A percentile compares a stretch with the other conserved stretches of the same genome.
Conservation (phyloP, 352 stramenopile species). For the Pythium phragmitis region DNA sequence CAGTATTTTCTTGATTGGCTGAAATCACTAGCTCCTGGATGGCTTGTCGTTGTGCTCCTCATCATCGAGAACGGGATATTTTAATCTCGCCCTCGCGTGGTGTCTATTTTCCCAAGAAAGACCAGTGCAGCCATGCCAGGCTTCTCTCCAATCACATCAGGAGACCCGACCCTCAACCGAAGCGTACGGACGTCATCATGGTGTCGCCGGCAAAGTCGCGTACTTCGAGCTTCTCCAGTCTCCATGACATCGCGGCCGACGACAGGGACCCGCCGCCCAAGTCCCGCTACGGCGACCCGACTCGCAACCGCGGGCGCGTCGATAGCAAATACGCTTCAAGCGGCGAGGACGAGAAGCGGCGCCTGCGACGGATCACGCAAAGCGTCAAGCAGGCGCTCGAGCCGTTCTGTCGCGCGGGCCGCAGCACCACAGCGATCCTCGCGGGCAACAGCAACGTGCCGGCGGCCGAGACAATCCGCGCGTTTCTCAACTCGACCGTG, state of each 20-base stretch:
- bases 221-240: conserved; percentile 16
- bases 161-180: not conserved
- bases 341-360: conserved; percentile 12
- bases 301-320: not conserved
- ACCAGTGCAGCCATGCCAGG: not conserved
- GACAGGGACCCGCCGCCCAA: not conserved
- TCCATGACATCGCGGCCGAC: not conserved
- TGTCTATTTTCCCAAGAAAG: not conserved
- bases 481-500: conserved; percentile 22
- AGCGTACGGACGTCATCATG: not conserved
- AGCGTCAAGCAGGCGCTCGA: conserved; percentile 31
- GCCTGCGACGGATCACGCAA: conserved; percentile 21
- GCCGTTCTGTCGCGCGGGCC: conserved; percentile 23
- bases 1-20: too few species aligned
- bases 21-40: too few species aligned
- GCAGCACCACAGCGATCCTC: conserved; percentile 2
- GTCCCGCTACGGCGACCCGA: not conserved
- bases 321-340: conserved; percentile 1
- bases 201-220: conserved; percentile 16
- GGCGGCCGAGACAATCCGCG: conserved; percentile 32
- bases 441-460: conserved; percentile 16
- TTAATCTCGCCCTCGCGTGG: not conserved
- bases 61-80: not conserved
- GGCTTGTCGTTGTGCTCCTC: too few species aligned
- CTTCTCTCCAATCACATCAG: not conserved